Evolutionary conservation across 345 rosid species (phyloP), one percentile per base, ranked within the genome.

Genomic region (Brassica napus): DNA sequence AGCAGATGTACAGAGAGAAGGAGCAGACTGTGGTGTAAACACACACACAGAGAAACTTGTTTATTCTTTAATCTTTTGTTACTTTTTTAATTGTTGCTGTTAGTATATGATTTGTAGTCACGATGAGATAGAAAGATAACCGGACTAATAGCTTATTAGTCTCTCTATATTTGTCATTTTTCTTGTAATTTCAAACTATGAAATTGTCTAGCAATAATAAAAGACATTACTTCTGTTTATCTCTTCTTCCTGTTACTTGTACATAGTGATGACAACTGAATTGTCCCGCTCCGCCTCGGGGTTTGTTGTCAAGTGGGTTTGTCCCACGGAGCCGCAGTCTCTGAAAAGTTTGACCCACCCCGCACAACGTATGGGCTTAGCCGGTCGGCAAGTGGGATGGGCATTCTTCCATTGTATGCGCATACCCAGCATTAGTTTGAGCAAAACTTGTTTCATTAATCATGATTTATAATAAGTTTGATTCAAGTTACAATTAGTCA

Each of bases 11-110:
- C 79, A 86, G 87, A 80, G 97, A 94, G 57, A 95, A 88, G 77
- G 91, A 87, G 87, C 97, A 90, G 93, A 90, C 88, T 88, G 95
- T 87, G 85, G 98, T 90, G 4, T 92, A 85, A 88, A 23, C 68
- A 69, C 61, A 63, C 69, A 49, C 57, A 28, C 4, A 30, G n/a
- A 26, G 42, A 35, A 62, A 61, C 34, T 26, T 52, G 18, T 52
- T 52, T 52, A 52, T 52, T 52, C 57, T 52, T 52, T n/a, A 52
- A 52, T 52, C 57, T 79, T 68, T 79, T 67, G 74, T 59, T 8
- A 68, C 32, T 69, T 31, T 34, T 23, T 65, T 60, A 37, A 7
- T 71, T 71, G 69, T 68, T 23, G 10, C 9, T 35, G 31, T 72
- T 59, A 78, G 54, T 66, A 42, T 78, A 60, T 67, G 39, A 52